phyloP scores from a whole-genome alignment of 2,329 filamentous ascomycete genomes.

The Zopfia rhizophila region DNA sequence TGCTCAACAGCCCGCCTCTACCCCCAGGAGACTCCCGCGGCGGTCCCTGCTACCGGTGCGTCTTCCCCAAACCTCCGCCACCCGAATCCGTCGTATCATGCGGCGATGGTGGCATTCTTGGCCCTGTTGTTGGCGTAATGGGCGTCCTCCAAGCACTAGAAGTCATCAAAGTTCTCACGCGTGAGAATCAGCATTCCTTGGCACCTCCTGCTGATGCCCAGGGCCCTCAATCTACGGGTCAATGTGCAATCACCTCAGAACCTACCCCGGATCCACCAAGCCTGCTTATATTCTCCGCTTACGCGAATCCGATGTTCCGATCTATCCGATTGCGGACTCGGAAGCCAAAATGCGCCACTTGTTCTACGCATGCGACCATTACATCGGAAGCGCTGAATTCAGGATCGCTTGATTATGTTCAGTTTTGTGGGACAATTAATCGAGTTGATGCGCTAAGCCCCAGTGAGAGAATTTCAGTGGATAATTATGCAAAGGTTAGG shows the following conservation, averaged over 20 bases:
- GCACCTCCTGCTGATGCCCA: no score
- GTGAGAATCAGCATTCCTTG: conserved; percentile 27
- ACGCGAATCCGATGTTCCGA: conserved; percentile 70
- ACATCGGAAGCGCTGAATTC: conserved; percentile 70
- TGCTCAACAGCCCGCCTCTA: conserved; percentile 82
- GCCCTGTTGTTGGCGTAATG: conserved; percentile 93
- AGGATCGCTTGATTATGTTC: conserved; percentile 81
- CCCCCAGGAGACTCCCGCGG: conserved; percentile 67
- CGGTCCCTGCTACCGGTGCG: conserved; percentile 91
- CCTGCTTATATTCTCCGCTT: conserved; percentile 66
- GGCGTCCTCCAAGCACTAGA: conserved; percentile 92
- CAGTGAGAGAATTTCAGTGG: conserved; percentile 74
- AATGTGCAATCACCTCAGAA: conserved; percentile 4
- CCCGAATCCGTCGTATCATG: conserved; percentile 85
- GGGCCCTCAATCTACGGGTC: no score
- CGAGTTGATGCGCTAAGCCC: conserved; percentile 67
- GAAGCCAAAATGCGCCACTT: conserved; percentile 78
- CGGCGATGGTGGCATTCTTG: conserved; percentile 91
- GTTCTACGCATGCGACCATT: conserved; percentile 71
- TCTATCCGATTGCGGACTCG: conserved; percentile 77
- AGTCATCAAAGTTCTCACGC: conserved; percentile 81
- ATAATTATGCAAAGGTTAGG: conserved; percentile 64
- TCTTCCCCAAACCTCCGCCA: conserved; percentile 89
- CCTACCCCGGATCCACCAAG: conserved; percentile 45
- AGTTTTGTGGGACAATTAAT: conserved; percentile 78